Evolutionary conservation across 768 basidiomycete genomes (phyloP).

Genomic region (Russula ochroleuca): DNA sequence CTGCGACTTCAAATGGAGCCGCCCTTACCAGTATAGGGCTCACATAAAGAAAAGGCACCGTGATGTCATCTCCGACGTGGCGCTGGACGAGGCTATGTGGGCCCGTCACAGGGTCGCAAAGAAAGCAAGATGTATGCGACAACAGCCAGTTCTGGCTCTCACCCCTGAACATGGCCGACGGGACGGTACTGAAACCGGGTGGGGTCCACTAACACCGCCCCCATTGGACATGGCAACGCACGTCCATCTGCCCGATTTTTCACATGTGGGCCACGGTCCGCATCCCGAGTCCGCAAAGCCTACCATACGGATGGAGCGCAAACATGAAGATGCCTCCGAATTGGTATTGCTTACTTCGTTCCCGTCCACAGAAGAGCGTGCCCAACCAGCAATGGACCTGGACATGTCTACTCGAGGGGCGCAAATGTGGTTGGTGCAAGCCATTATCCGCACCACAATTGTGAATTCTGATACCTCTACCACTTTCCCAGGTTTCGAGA

Average conservation of each 20-base stretch:
- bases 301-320: neutral
- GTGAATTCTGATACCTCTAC: no score
- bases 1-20: constrained; percentile 1
- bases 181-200: neutral
- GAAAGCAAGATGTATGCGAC: neutral
- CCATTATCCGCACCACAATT: neutral
- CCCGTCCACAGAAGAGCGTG: neutral
- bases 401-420: neutral
- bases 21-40: neutral
- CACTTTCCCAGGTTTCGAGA: neutral
- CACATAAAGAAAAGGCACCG: neutral
- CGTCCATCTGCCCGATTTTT: neutral
- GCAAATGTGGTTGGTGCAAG: neutral
- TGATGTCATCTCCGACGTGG: neutral
- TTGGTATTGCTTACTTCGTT: neutral
- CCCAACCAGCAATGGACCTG: neutral
- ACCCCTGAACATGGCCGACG: neutral
- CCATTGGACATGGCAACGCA: no score
- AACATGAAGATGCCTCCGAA: neutral
- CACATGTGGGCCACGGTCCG: neutral
- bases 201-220: neutral
- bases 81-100: neutral
- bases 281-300: neutral
- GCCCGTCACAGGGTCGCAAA: neutral
- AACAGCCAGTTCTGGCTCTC: neutral